phyloP scores from a whole-genome alignment of 163 green algal genomes.

The Prototheca stagnorum region DNA sequence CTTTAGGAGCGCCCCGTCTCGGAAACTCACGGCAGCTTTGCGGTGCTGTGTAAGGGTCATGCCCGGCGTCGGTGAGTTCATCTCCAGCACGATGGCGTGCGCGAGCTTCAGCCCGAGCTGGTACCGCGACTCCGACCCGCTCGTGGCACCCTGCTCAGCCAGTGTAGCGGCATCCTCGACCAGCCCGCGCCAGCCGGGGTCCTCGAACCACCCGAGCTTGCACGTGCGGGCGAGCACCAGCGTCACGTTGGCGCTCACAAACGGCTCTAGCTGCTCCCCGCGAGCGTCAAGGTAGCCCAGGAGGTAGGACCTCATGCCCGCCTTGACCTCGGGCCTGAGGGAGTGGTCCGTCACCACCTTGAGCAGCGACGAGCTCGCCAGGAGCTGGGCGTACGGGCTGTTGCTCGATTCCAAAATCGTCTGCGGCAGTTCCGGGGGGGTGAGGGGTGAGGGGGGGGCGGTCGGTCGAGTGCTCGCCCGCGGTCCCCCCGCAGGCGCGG shows the following conservation, averaged over 20 bases:
- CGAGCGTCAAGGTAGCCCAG: conserved; percentile 68
- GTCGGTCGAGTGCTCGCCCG: neutral
- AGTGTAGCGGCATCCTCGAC: conserved; percentile 65
- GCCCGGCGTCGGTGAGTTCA: conserved; percentile 69
- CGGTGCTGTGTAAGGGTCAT: conserved; percentile 86
- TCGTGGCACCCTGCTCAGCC: conserved; percentile 37
- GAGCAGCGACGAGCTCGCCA: conserved; percentile 73
- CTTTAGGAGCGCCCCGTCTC: conserved; percentile 36
- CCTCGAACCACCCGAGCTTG: conserved; percentile 92
- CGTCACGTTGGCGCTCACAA: conserved; percentile 68
- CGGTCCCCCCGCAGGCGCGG: neutral
- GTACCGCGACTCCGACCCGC: conserved; percentile 51
- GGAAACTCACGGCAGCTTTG: conserved; percentile 66
- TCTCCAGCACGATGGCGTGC: conserved; percentile 72
- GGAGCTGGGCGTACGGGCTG: conserved; percentile 82
- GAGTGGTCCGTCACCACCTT: conserved; percentile 84
- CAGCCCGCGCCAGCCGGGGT: conserved; percentile 46
- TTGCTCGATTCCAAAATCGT: conserved; percentile 73
- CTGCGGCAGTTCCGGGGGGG: conserved; percentile 25
- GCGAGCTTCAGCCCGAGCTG: conserved; percentile 77
- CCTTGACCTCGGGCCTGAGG: conserved; percentile 33
- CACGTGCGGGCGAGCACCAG: conserved; percentile 84
- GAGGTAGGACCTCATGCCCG: conserved; percentile 74
- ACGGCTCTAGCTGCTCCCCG: conserved; percentile 50
- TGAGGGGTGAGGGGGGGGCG: neutral